Base-by-base conservation (phyloP, 2,329 filamentous ascomycete species). In the Penicillium sp. region DNA sequence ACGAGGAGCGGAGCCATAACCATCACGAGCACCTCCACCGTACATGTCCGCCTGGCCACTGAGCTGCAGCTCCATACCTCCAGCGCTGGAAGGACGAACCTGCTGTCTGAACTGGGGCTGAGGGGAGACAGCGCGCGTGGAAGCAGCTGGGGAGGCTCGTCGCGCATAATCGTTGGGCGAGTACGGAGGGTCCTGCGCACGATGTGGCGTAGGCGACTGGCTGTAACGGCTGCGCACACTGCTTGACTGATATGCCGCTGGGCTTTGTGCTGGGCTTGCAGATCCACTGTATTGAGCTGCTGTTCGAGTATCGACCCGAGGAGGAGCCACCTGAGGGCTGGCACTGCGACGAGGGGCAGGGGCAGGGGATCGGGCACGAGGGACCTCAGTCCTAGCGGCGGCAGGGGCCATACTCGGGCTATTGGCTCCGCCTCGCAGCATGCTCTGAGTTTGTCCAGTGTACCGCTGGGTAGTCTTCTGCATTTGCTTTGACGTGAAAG, bases 401-500 rank as follows among this genome's bases (percentile, higher is more conserved):
- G 65, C 68, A n/a, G 69, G 85, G 62, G 81, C 78, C 3, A 87
- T 83, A 12, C 87, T 83, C 25, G 88, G 83, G 41, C 78, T 79
- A 57, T 73, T 74, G 49, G 71, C 74, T 57, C 73, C 70, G 48
- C 76, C 69, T 10, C 73, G 67, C 31, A 96, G 95, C 80, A 97
- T 88, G 70, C 84, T 92, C 45, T 91, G 86, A 2, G 91, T 91
- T 75, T 97, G 90, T 48, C 88, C 86, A 22, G 90, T 87, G 70
- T 94, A 97, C 75, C 92, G 92, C 69, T 96, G 90, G 0, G 92
- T 95, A 4, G 93, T 91, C 75, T 96, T 91, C 72, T 96, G 91
- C 96, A 99, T 99, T 50, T 95, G 91, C 63, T 90, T 91, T 4
- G 92, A 90, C 0, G 96, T 99, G 61, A 96, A 92, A 1, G 95